phyloP scores from a whole-genome alignment of 805 yeast species.

The Ogataea siamensis region DNA sequence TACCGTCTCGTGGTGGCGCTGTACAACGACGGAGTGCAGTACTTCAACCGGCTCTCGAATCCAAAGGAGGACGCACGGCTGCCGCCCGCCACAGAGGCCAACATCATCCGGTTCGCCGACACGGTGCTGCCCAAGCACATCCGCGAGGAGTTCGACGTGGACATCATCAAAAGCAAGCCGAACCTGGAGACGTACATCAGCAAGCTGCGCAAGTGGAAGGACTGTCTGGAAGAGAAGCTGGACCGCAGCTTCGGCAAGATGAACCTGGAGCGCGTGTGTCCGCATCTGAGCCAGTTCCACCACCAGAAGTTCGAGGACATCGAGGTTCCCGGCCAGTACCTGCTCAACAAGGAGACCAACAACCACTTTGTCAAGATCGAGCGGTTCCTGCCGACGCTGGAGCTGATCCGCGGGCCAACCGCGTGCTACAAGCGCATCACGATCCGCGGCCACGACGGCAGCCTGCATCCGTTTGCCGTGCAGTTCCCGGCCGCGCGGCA shows the following conservation, averaged over 20 bases:
- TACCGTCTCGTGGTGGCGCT: slow-evolving; percentile 90
- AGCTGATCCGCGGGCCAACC: slow-evolving; percentile 83
- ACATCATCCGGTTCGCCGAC: slow-evolving; percentile 85
- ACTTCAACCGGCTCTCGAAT: slow-evolving; percentile 77
- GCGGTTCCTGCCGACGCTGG: slow-evolving; percentile 85
- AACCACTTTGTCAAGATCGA: slow-evolving; percentile 93
- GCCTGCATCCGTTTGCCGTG: slow-evolving; percentile 87
- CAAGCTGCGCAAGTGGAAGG: slow-evolving; percentile 88
- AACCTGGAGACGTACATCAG: slow-evolving; percentile 82
- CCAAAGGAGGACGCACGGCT: slow-evolving; percentile 86
- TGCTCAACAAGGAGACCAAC: slow-evolving; percentile 80
- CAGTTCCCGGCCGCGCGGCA: slow-evolving; percentile 98
- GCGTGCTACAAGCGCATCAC: slow-evolving; percentile 86
- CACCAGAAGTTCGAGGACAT: slow-evolving; percentile 97
- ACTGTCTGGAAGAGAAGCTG: slow-evolving; percentile 84
- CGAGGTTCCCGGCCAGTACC: slow-evolving; percentile 95
- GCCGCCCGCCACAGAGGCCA: slow-evolving; percentile 89
- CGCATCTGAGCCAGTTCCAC: slow-evolving; percentile 95
- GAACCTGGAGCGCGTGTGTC: slow-evolving; percentile 85
- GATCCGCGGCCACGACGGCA: slow-evolving; percentile 92
- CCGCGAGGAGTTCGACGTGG: slow-evolving; percentile 86
- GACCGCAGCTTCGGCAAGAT: slow-evolving; percentile 80
- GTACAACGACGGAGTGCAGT: slow-evolving; percentile 89
- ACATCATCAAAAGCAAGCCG: slow-evolving; percentile 83
- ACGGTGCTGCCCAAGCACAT: slow-evolving; percentile 87